Evolutionary conservation across 495 filamentous ascomycete genomes (phyloP), one percentile per base, ranked within the genome.

Genomic region (Aspergillus bridgeri): DNA sequence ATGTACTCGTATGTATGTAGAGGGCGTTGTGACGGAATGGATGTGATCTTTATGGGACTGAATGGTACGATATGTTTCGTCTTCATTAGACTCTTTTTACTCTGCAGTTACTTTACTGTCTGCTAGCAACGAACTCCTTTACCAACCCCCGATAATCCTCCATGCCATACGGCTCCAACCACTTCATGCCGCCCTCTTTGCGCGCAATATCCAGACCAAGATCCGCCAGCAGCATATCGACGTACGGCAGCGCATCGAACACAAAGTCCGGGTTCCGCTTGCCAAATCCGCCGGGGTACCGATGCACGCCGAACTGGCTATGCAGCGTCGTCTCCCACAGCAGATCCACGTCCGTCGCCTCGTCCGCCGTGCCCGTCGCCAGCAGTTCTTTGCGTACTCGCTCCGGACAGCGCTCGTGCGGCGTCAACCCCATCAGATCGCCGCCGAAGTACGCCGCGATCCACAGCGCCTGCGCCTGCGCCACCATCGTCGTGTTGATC

Each of bases 211-310:
- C 44, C 24, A 88, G 64, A 13, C 89, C 89, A 50, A 94, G 56
- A 64, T 93, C 89, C 1, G 70, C 64, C 53, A 90, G 64, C 70
- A 92, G 60, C 60, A 90, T 59, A 70, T 93, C 90, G 3, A 91
- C 66, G 64, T 92, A 95, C n/a, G 90, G 86, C 45, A 92, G 60
- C 2, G 79, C 81, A 67, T 94, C 89, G 64, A 91, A 92, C 49
- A 88, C 84, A 56, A 90, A 83, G 62, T 90, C 88, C 0, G 87
- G 86, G 57, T 83, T 83, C 56, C 81, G 78, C 20, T 69, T 69
- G 0, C 87, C 88, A 54, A 81, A 83, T 2, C 88, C 89, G 3
- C 75, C 79, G 0, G 86, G 85, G 60, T 86, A 88, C 8, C 89
- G 74, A 82, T 84, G 89, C 58, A 80, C 80, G 0, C 88, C 85